Evolutionary conservation across 2,329 filamentous ascomycete species (phyloP).

Genomic region (Venturia nashicola): DNA sequence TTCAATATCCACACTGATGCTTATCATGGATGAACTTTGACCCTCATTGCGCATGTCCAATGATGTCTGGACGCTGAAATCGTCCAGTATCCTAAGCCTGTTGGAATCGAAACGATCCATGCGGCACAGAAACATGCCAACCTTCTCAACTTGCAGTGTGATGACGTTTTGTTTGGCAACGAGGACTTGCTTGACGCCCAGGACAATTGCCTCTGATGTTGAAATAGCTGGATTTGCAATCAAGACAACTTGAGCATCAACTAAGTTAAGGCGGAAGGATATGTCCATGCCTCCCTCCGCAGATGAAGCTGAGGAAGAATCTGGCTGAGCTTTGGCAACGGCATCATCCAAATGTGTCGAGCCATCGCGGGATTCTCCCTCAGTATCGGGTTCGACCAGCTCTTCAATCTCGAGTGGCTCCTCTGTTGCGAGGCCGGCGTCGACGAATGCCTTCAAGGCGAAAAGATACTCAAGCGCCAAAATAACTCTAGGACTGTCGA

Average conservation of each 20-base stretch:
- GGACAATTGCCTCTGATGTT: slow-evolving; percentile 88
- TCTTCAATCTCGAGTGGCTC: slow-evolving; percentile 51
- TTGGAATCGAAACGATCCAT: slow-evolving; percentile 97
- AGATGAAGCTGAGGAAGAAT: slow-evolving; percentile 21
- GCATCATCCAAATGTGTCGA: slow-evolving; percentile 1
- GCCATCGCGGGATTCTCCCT: slow-evolving; percentile 1
- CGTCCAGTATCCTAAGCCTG: slow-evolving; percentile 82
- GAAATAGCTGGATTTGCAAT: slow-evolving; percentile 87
- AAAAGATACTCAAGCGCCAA: slow-evolving; percentile 94
- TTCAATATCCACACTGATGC: slow-evolving; percentile 77
- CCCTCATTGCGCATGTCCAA: slow-evolving; percentile 61
- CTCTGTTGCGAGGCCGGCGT: slow-evolving; percentile 48
- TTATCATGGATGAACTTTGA: slow-evolving; percentile 51
- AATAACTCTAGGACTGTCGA: slow-evolving; percentile 90
- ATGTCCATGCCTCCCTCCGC: slow-evolving; percentile 51
- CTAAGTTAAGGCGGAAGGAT: slow-evolving; percentile 83
- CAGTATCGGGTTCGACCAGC: slow-evolving; percentile 36
- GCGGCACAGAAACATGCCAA: slow-evolving; percentile 96
- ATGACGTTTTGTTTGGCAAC: slow-evolving; percentile 88
- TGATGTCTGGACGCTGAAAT: slow-evolving; percentile 84
- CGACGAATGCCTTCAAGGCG: slow-evolving; percentile 72
- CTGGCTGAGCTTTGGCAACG: slow-evolving; percentile 1
- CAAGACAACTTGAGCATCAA: slow-evolving; percentile 91
- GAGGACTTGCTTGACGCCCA: slow-evolving; percentile 86
- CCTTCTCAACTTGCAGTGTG: slow-evolving; percentile 82